phyloP scores from a whole-genome alignment of 225 moss, liverwort and hornwort genomes.

The Polytrichum formosum region DNA sequence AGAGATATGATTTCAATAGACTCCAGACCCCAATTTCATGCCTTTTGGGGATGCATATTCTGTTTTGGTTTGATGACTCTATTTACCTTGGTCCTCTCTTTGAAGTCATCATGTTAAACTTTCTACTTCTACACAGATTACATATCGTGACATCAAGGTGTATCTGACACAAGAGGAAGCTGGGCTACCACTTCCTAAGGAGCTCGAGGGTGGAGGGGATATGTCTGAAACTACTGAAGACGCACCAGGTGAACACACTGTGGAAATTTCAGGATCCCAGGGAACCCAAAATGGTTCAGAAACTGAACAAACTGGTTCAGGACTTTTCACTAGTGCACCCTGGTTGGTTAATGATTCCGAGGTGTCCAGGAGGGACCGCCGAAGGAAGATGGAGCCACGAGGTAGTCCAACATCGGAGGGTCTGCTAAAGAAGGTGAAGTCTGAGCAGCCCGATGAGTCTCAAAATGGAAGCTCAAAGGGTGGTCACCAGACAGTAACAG shows the following conservation, averaged over 20 bases:
- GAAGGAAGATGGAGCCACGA: constrained; percentile 26
- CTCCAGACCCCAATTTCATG: no score
- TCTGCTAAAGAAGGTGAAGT: constrained; percentile 30
- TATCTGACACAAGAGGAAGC: constrained; percentile 47
- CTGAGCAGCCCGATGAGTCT: constrained; percentile 17
- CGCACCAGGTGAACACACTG: neutral
- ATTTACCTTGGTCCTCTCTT: no score
- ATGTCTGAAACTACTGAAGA: constrained; percentile 6
- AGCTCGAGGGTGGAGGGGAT: neutral
- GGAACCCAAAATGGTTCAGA: constrained; percentile 7
- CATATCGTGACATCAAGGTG: constrained; percentile 54
- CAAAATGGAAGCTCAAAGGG: constrained; percentile 8
- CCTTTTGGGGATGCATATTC: no score
- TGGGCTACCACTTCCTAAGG: constrained; percentile 38
- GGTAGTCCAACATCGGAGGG: constrained; percentile 18
- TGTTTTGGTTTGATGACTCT: no score
- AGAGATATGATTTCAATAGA: no score
- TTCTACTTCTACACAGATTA: constrained; percentile 26
- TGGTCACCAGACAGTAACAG: constrained; percentile 5
- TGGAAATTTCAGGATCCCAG: constrained; percentile 3
- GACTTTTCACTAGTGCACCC: constrained; percentile 33
- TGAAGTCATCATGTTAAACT: no score
- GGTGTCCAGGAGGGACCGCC: constrained; percentile 20
- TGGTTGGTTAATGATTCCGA: constrained; percentile 30
- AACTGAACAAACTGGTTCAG: constrained; percentile 12